Base-by-base conservation (phyloP, 2,329 filamentous ascomycete genomes). In the Penicillium freii region DNA sequence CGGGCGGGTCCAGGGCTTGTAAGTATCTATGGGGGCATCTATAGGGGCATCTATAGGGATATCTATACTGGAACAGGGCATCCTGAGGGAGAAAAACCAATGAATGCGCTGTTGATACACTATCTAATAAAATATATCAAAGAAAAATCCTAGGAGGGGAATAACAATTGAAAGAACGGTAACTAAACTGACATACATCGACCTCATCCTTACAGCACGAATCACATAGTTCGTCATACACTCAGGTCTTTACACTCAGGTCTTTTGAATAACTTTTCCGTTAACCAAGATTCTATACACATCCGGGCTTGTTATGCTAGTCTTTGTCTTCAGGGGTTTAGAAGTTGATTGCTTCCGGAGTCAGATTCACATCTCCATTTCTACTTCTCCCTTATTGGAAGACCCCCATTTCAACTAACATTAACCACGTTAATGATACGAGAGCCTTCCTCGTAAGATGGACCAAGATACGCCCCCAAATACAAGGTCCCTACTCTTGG, bases 171-270 rank as follows among this genome's bases (percentile, higher is more conserved):
- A 23, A 23, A 23, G 23, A 23, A 23, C 23, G 23, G 23, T 23
- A 23, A 23, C 23, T 23, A 23, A 23, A 27, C 21, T 19, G 19
- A 36, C 34, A 29, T 13, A 44, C 4, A 36, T 34, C 49, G 29
- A 52, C 39, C 15, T 52, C 49, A 52, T 52, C 19, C 27, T 51
- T 42, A 51, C 48, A 51, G 9, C 48, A 40, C 25, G 38, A 51
- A 39, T 3, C 19, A 11, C 9, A 19, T 27, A 19, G 19, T 44
- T 51, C 49, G 49, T 51, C 49, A 51, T 51, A 44, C 36, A 51
- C 21, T 13, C 17, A 13, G 11, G 7, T n/a, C 8, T 21, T 19
- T 25, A 44, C 36, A 51, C 21, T 13, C 17, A 13, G 11, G 7
- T n/a, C 8, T 21, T 19, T 25, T 15, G 13, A 31, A n/a, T 33